A percentile compares a stretch with the other conserved stretches of the same genome.
Evolutionary conservation across 2,329 filamentous ascomycete species (phyloP).

Genomic region (Paecilomyces sp.): DNA sequence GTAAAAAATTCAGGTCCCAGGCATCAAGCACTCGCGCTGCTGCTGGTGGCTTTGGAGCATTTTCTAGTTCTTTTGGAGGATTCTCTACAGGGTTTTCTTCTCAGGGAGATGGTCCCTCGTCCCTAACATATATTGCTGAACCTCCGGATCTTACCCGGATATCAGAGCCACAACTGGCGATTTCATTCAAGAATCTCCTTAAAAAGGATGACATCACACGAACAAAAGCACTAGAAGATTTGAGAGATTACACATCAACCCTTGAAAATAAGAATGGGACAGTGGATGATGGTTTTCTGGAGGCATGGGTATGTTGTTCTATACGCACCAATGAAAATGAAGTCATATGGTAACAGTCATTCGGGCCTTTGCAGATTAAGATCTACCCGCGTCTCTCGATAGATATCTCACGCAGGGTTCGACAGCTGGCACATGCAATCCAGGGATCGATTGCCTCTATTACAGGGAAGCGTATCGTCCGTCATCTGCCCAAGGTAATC

Average conservation of each 20-base stretch:
- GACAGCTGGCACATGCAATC: slow-evolving; percentile 73
- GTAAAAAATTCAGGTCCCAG: slow-evolving; percentile 57
- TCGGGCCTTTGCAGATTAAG: slow-evolving; percentile 54
- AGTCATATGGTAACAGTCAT: slow-evolving; percentile 32
- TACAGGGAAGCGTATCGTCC: slow-evolving; percentile 74
- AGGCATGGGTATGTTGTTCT: slow-evolving; percentile 67
- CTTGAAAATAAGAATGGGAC: slow-evolving; percentile 49
- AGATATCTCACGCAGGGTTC: slow-evolving; percentile 78
- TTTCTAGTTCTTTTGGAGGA: slow-evolving; percentile 35
- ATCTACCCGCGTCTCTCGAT: slow-evolving; percentile 85
- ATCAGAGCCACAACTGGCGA: slow-evolving; percentile 72
- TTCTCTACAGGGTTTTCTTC: slow-evolving; percentile 28
- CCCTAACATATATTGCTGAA: slow-evolving; percentile 79
- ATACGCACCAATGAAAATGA: slow-evolving; percentile 16
- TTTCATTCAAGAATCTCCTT: slow-evolving; percentile 83
- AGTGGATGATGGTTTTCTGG: slow-evolving; percentile 73
- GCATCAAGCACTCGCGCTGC: slow-evolving; percentile 57
- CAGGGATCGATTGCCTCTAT: slow-evolving; percentile 57
- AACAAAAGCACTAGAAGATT: slow-evolving; percentile 79
- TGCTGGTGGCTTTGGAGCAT: slow-evolving; percentile 38
- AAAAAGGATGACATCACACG: slow-evolving; percentile 95
- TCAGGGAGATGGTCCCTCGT: slow-evolving; percentile 45
- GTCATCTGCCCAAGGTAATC: slow-evolving; percentile 66
- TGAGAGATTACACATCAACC: slow-evolving; percentile 59
- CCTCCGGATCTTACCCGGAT: slow-evolving; percentile 73